Percentiles rank a stretch among this genome's conserved stretches.
Conservation (phyloP, 495 filamentous ascomycete genomes). For the Tuber indicum region DNA sequence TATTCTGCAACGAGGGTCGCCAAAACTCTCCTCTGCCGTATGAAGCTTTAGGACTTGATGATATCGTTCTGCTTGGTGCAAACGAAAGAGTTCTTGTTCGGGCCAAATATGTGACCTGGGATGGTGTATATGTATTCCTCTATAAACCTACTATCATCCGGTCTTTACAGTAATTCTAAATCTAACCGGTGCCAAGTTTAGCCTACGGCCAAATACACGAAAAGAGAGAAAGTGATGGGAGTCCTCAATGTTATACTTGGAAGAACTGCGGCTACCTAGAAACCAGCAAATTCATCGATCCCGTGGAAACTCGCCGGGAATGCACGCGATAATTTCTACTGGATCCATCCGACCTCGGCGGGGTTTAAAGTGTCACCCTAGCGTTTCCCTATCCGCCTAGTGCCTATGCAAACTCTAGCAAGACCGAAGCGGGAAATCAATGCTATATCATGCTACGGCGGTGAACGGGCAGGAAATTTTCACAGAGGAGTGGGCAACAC, state of each 20-base stretch:
- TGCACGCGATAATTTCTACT: slow-evolving; percentile 26
- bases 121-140: slow-evolving; percentile 11
- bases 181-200: slow-evolving; percentile 28
- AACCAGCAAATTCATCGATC: slow-evolving; percentile 44
- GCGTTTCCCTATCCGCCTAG: slow-evolving; percentile 29
- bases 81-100: no score
- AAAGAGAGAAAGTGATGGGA: slow-evolving; percentile 58
- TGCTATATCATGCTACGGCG: slow-evolving; percentile 27
- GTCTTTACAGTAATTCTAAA: background rate
- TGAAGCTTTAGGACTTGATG: no score
- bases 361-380: slow-evolving; percentile 9
- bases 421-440: slow-evolving; percentile 22
- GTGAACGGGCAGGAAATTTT: background rate
- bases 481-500: no score
- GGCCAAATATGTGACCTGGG: no score
- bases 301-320: slow-evolving; percentile 42
- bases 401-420: slow-evolving; percentile 9
- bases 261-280: slow-evolving; percentile 49
- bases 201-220: slow-evolving; percentile 56
- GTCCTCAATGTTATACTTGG: slow-evolving; percentile 53
- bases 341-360: slow-evolving; percentile 16
- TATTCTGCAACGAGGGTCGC: no score
- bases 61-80: no score
- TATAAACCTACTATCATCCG: slow-evolving; percentile 31
- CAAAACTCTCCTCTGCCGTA: no score